Evolutionary conservation across 331 rosid species (phyloP), one percentile per base, ranked within the genome.

Genomic region (Rhamnella rubrinervis): DNA sequence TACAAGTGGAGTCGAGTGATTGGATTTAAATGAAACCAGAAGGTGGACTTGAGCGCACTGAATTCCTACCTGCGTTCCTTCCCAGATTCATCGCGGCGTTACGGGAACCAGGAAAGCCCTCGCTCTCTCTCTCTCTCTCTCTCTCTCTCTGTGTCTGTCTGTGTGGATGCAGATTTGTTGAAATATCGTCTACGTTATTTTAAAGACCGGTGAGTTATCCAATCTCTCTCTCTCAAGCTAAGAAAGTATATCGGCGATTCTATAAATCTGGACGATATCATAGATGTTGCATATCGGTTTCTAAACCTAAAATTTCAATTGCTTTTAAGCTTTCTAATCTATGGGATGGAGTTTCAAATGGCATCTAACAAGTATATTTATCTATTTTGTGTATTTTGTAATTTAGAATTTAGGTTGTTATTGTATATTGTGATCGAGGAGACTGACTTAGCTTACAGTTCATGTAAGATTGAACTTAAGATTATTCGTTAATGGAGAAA

Each of bases 161-260:
- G 37, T 8, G 51, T 50, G 31, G 5, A n/a, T 12, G 38, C 68
- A 25, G 62, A 51, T 39, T 47, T 26, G 2, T 46, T 28, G 57
- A 68, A 28, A 19, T 47, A 65, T 49, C 11, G 16, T 40, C 65
- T 63, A 40, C 66, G 52, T 69, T 67, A 28, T 18, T 55, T 11
- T 15, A 67, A 39, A 55, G 68, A 63, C 71, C 76, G 40, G 75
- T n/a, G 74, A 67, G 67, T 25, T 31, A 23, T 67, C 40, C 47
- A 26, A 20, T 11, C 65, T 15, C 50, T 75, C 61, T 72, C 80
- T 15, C 68, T 28, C 50, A 3, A 18, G 53, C 69, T 7, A 44
- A 44, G 47, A 44, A 11, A 11, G 14, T 15, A 2, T 44, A 44
- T 31, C 35, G 35, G 35, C 35, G 35, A 31, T 31, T 6, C 5